Percentiles rank a stretch among this genome's conserved stretches.
These are phyloP conservation scores for Triadica sebifera DNA, from an alignment of 345 rosid species.

Conservation along the genomic window DNA sequence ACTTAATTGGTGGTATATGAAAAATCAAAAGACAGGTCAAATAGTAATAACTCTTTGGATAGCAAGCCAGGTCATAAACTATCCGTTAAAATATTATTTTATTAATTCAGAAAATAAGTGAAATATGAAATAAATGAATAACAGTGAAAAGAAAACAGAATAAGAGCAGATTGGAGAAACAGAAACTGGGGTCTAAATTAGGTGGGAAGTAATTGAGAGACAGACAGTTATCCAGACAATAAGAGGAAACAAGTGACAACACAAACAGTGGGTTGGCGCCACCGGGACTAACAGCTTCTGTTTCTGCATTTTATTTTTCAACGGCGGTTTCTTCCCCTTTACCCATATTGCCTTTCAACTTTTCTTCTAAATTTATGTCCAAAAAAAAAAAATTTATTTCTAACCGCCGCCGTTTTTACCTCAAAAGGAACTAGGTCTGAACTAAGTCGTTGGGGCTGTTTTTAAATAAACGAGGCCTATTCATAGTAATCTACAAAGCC, in stretches of 20 bases:
- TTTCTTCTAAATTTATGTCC: no score
- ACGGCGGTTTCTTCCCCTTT: background rate
- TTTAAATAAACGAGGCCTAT: background rate
- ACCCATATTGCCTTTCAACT: background rate
- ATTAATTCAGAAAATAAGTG: no score
- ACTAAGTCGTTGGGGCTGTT: background rate
- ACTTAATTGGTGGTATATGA: background rate
- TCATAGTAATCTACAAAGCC: no score
- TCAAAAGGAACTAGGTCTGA: background rate
- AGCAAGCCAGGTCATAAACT: background rate
- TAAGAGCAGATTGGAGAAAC: no score
- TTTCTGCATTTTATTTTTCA: constrained; percentile 10
- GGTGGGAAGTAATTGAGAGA: background rate
- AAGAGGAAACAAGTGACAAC: constrained; percentile 15
- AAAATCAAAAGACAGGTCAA: constrained; percentile 9
- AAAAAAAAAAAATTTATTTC: no score
- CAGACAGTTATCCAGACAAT: background rate
- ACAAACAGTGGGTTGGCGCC: background rate
- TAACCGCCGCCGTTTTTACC: no score
- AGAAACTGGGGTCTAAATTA: no score
- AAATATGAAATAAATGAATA: no score
- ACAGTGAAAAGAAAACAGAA: no score
- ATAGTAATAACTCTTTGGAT: background rate
- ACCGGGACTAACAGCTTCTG: background rate
- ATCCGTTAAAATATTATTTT: no score